Evolutionary conservation across 352 stramenopile species (phyloP).

Genomic region (Phytopythium montanum): DNA sequence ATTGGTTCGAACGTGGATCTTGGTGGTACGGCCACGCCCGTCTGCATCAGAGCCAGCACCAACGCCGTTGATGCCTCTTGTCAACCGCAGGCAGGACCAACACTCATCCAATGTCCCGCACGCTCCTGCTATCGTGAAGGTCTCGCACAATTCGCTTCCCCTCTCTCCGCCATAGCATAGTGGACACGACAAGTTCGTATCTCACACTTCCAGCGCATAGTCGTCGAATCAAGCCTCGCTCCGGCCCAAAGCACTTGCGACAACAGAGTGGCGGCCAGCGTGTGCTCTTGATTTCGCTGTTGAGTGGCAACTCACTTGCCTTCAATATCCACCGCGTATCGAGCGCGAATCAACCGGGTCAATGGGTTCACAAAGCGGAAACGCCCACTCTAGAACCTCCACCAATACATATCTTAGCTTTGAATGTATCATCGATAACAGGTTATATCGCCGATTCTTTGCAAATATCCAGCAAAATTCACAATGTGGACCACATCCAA

Average conservation of each 20-base stretch:
- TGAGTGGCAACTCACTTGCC: not conserved
- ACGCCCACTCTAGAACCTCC: constrained; percentile 4
- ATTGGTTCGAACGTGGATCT: too few relatives aligned
- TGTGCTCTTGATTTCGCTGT: not conserved
- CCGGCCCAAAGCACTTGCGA: too few relatives aligned
- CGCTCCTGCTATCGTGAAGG: not conserved
- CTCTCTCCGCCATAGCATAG: too few relatives aligned
- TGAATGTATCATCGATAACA: not conserved
- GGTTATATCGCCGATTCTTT: not conserved
- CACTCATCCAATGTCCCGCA: not conserved
- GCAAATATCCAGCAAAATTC: not conserved
- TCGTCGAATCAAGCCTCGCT: not conserved
- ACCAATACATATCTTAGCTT: constrained; percentile 1
- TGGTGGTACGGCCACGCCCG: too few relatives aligned
- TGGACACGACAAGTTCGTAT: not conserved
- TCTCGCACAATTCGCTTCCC: not conserved
- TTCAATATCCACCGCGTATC: not conserved
- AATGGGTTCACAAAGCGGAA: not conserved
- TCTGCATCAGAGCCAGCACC: not conserved
- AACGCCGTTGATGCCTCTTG: not conserved
- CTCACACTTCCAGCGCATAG: not conserved
- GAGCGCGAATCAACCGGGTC: not conserved
- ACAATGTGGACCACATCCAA: not conserved
- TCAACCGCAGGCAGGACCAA: not conserved
- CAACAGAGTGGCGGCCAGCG: not conserved